phyloP scores from a whole-genome alignment of 805 yeast genomes.

The Schwanniomyces polymorphus region DNA sequence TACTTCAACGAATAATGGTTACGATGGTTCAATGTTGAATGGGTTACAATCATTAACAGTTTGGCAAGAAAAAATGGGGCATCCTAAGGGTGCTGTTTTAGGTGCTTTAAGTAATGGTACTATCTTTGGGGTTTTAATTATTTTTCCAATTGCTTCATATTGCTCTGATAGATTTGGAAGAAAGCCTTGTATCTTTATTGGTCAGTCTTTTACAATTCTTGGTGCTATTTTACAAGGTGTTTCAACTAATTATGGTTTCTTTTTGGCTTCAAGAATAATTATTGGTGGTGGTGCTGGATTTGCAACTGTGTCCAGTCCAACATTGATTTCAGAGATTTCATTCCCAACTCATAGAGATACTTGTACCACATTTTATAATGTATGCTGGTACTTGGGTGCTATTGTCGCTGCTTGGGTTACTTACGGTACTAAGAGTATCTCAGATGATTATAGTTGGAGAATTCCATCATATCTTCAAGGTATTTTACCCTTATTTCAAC shows the following conservation, averaged over 20 bases:
- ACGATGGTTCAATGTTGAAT: constrained; percentile 50
- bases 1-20: constrained; percentile 50
- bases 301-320: constrained; percentile 46
- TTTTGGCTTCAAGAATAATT: constrained; percentile 46
- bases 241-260: constrained; percentile 35
- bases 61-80: constrained; percentile 42
- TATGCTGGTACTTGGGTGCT: constrained; percentile 55
- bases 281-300: constrained; percentile 48
- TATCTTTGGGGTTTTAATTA: constrained; percentile 38
- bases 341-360: constrained; percentile 46
- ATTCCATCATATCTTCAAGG: constrained; percentile 55
- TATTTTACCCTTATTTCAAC: constrained; percentile 44
- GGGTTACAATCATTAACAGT: constrained; percentile 46
- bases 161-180: constrained; percentile 42
- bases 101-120: constrained; percentile 46
- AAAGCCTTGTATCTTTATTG: constrained; percentile 25
- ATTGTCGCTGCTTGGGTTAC: constrained; percentile 52
- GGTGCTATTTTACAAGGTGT: constrained; percentile 40
- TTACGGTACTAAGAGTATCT: constrained; percentile 42
- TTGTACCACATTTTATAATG: constrained; percentile 48
- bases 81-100: constrained; percentile 37
- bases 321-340: constrained; percentile 50
- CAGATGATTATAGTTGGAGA: constrained; percentile 48
- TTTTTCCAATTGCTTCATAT: constrained; percentile 27
- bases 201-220: constrained; percentile 23